Percentiles rank a stretch among this genome's conserved stretches.
Conservation (phyloP, 257 asterid species). For the Solanum piurae region DNA sequence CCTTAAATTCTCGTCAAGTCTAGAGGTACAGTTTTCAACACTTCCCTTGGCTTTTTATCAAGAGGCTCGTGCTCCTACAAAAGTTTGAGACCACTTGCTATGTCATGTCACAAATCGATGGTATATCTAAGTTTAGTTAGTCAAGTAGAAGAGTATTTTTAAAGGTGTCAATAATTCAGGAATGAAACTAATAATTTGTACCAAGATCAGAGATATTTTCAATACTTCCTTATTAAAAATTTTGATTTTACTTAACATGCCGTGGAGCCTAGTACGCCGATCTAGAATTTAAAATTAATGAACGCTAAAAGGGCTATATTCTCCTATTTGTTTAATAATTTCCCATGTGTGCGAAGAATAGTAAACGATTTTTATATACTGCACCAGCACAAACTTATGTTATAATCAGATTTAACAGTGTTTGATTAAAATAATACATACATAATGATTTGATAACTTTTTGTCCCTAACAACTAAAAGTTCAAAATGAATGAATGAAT, state of each 20-base stretch:
- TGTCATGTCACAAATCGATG: neutral
- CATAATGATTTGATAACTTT: neutral
- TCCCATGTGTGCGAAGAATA: neutral
- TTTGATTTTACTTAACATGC: neutral
- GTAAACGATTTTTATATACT: neutral
- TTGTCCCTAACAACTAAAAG: neutral
- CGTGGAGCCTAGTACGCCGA: neutral
- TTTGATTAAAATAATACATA: neutral
- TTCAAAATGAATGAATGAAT: neutral
- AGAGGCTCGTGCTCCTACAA: neutral
- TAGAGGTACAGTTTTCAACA: no score
- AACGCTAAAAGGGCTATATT: neutral
- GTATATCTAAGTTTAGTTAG: neutral
- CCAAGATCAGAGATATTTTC: no score
- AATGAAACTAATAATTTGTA: no score
- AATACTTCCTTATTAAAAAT: neutral
- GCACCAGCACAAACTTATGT: neutral
- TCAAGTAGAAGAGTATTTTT: neutral
- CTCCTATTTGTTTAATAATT: neutral
- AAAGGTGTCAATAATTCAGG: neutral
- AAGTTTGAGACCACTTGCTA: neutral
- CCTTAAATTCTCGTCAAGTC: no score
- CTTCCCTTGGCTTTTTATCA: no score
- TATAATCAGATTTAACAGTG: neutral
- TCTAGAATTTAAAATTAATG: neutral